Percentiles rank a stretch among this genome's conserved stretches.
phyloP scores from a whole-genome alignment of 2,329 filamentous ascomycete genomes.

The Diaporthe nobilis region DNA sequence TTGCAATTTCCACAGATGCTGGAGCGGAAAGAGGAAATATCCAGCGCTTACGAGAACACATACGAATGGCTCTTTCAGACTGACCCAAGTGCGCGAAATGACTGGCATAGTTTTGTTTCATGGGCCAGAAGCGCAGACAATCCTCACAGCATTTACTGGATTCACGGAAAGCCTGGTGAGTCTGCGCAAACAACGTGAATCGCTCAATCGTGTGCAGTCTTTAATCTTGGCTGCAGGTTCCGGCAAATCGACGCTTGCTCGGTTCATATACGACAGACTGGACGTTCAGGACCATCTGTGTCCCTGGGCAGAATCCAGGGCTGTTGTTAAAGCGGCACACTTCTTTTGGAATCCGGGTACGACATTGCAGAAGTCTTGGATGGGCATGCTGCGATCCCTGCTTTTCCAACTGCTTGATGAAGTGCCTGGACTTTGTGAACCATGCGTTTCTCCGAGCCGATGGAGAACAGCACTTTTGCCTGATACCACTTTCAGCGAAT shows the following conservation, averaged over 20 bases:
- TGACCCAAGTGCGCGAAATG: background rate
- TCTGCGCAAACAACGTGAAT: background rate
- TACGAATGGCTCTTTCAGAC: background rate
- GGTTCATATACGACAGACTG: constrained; percentile 6
- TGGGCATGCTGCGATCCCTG: background rate
- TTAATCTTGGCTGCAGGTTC: background rate
- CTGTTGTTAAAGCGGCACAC: background rate
- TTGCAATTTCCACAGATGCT: background rate
- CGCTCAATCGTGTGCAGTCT: no score
- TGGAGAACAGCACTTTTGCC: background rate
- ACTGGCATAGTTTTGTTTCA: background rate
- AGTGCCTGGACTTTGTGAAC: background rate
- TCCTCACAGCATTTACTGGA: background rate
- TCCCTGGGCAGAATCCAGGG: background rate
- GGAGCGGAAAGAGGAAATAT: background rate
- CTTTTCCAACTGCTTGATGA: background rate
- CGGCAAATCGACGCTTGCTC: background rate
- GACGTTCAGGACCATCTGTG: background rate
- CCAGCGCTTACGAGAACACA: background rate
- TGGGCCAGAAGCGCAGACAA: background rate
- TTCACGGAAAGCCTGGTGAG: background rate
- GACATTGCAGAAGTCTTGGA: background rate
- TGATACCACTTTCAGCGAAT: background rate
- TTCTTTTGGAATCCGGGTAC: background rate
- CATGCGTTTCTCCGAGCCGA: background rate